These are phyloP conservation scores for Apiospora kogelbergensis DNA, from an alignment of 2,329 filamentous ascomycete species.

Conservation along the genomic window DNA sequence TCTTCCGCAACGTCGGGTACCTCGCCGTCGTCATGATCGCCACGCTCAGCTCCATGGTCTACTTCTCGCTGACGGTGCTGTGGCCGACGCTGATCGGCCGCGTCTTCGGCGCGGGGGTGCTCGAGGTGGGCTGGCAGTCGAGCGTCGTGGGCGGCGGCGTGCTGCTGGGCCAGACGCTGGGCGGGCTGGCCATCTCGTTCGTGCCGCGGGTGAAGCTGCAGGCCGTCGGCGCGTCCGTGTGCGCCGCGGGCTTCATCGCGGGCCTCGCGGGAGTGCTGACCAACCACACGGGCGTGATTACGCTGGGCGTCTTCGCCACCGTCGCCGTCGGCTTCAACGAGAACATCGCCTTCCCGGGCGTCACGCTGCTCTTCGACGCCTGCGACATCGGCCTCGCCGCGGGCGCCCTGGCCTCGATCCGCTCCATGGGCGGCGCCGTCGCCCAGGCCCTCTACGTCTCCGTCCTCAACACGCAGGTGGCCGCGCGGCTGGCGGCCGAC, in stretches of 20 bases:
- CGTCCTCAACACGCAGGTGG: constrained; percentile 36
- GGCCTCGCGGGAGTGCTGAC: constrained; percentile 30
- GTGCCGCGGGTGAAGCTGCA: constrained; percentile 37
- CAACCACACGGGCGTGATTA: constrained; percentile 30
- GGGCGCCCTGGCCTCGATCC: constrained; percentile 45
- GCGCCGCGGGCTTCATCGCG: constrained; percentile 34
- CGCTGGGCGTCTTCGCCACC: constrained; percentile 31
- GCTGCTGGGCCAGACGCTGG: constrained; percentile 39
- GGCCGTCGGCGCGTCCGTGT: constrained; percentile 28
- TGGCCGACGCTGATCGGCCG: constrained; percentile 43
- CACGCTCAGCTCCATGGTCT: constrained; percentile 43
- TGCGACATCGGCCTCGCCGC: constrained; percentile 46
- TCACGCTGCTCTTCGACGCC: constrained; percentile 45
- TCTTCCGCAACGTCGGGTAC: constrained; percentile 42
- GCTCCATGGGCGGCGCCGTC: constrained; percentile 40
- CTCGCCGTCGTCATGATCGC: constrained; percentile 39
- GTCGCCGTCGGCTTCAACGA: constrained; percentile 38
- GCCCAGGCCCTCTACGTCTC: constrained; percentile 37
- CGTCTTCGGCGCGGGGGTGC: constrained; percentile 39
- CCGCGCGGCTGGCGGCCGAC: constrained; percentile 32
- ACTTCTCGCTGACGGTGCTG: constrained; percentile 43
- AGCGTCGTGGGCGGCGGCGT: constrained; percentile 41
- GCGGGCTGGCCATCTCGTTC: constrained; percentile 36
- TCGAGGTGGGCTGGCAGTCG: constrained; percentile 41
- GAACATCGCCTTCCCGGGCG: constrained; percentile 41